Base-by-base conservation (phyloP, 1,284 basidiomycete species). In the Sanghuangporus weigelae region DNA sequence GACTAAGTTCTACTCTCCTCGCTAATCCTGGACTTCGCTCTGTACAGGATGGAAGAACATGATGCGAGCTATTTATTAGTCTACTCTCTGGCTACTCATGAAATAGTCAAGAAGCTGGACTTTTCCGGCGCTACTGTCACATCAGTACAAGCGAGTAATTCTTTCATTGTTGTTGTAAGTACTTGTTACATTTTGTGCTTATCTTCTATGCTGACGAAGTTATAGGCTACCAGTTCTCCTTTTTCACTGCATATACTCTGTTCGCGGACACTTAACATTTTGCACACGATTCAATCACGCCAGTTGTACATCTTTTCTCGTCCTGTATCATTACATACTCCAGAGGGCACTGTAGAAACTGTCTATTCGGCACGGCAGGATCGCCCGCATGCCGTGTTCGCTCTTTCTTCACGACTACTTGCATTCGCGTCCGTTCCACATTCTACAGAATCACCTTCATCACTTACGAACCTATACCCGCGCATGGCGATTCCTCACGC, bases 111-210 rank as follows among this genome's bases (percentile, higher is more conserved):
- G 74, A 77, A 73, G 44, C 66, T 86, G 21, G 67, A 76, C 23
- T 71, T 85, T 51, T 71, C 75, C 42, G 79, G 79, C 23, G 61
- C 59, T 31, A 65, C 54, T 63, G 72, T 80, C 56, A 71, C 75
- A 58, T 78, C 77, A 51, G 83, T 89, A 72, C 73, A 77, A 68
- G 78, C 84, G 55, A 82, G 78, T 68, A 70, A 72, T 57, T 72
- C 78, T 66, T 82, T 84, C 69, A 78, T 86, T 70, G 78, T 84
- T 66, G 75, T 90, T 68, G 89, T 89, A 70, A 66, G 86, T 80
- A 16, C 21, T 38, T 1, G 3, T 23, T 38, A 42, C 1, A n/a
- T 31, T 40, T 49, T 6, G 54, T 63, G 56, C 50, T 19, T 12
- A 7, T 36, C 7, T 23, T 7, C 46, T 62, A 54, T 40, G 10